Base-by-base conservation (phyloP, 148 eudicot genomes). In the Cornus kousa region DNA sequence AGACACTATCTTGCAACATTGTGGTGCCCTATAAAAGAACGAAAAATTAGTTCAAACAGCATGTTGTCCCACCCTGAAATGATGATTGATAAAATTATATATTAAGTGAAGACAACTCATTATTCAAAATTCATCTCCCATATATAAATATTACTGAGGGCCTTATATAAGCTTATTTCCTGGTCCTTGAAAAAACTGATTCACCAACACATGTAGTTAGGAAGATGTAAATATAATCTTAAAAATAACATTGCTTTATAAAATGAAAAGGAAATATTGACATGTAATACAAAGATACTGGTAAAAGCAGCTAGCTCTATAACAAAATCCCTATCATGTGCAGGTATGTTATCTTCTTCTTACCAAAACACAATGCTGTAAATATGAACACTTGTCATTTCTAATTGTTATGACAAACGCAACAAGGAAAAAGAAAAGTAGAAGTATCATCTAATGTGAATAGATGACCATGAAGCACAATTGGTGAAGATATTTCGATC, bases 1-100 rank as follows among this genome's bases (percentile, higher is more conserved):
- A 64, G 19, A 88, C 67, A 20, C 78, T 80, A 40, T 53, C 75
- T 72, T 87, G 86, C 66, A 39, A 28, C 83, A 73, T 73, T 67
- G 32, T 57, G 16, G 35, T 28, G 14, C 46, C 87, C 89, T 87
- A 66, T 48, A 81, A 70, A 32, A 59, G 12, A 37, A 73, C 22
- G 71, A 32, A 19, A 59, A 23, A 31, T n/a, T 33, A 48, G 8
- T 23, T 43, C 14, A 55, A 12, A 11, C 64, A 2, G 50, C 57
- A 22, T 57, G 35, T 60, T 20, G 28, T 60, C 7, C 33, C 69
- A 60, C 46, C 8, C 6, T 40, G 33, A 14, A 16, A 65, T 22
- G 5, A 75, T 65, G 78, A 57, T 13, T 40, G 6, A 75, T 65
- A 20, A 64, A 75, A 37, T 40, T 22, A 22, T 40, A 64, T 14